phyloP scores from a whole-genome alignment of 352 stramenopile species.

The Phytophthora cryptogea region DNA sequence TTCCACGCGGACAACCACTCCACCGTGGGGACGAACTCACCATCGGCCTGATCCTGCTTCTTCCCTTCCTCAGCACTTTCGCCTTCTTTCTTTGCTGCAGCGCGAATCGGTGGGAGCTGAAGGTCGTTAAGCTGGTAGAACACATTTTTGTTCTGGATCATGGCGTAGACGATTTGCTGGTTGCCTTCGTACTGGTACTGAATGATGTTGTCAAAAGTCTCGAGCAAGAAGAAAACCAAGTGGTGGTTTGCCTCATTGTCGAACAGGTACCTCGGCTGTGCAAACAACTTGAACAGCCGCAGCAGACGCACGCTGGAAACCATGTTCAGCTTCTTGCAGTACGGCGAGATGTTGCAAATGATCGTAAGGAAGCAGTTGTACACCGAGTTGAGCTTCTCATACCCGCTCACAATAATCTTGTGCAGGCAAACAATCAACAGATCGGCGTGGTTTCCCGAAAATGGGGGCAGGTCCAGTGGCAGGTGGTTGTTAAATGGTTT shows the following conservation, averaged over 20 bases:
- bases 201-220: constrained; percentile 99
- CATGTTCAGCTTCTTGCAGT: constrained; percentile 96
- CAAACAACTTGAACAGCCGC: constrained; percentile 98
- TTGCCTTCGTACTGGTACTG: constrained; percentile 99
- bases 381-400: constrained; percentile 95
- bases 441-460: constrained; percentile 96
- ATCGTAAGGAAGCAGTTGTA: constrained; percentile 99
- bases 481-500: constrained; percentile 94
- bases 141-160: constrained; percentile 96
- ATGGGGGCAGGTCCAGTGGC: constrained; percentile 94
- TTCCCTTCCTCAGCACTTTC: constrained; percentile 13
- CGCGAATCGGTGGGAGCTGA: constrained; percentile 87
- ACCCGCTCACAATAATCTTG: constrained; percentile 98
- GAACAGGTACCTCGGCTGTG: constrained; percentile 93
- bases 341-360: constrained; percentile 98
- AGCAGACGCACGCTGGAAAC: constrained; percentile 95
- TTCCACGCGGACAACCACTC: constrained; percentile 96
- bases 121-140: constrained; percentile 93
- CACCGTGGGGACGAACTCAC: constrained; percentile 88
- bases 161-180: constrained; percentile 97
- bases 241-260: constrained; percentile 95
- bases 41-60: constrained; percentile 23
- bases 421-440: constrained; percentile 97
- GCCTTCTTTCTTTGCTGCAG: constrained; percentile 21
- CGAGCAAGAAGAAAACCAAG: constrained; percentile 96